Percentiles rank a stretch among this genome's conserved stretches.
Conservation (phyloP, 257 asterid genomes). For the Handroanthus guayacan region DNA sequence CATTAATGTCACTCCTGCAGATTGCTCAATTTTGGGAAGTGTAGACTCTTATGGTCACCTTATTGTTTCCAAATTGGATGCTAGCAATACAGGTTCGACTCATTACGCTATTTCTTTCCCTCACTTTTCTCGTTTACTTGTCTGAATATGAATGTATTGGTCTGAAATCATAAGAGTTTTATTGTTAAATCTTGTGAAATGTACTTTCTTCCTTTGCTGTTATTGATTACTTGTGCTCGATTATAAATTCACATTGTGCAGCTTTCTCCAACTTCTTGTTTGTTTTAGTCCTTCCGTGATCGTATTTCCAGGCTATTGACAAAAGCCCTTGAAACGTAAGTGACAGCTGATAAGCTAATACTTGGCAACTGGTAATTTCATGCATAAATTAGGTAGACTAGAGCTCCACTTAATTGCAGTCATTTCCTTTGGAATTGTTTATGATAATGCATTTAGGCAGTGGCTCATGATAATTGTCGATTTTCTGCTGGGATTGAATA, state of each 20-base stretch:
- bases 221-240: slow-evolving; percentile 21
- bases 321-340: not conserved
- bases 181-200: slow-evolving; percentile 11
- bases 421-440: not conserved
- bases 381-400: not conserved
- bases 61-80: slow-evolving; percentile 80
- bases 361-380: slow-evolving; percentile 15
- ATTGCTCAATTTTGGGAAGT: slow-evolving; percentile 78
- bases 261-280: not conserved
- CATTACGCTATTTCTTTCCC: slow-evolving; percentile 10
- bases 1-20: slow-evolving; percentile 43
- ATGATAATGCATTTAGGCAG: not conserved
- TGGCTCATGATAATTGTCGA: too few relatives aligned
- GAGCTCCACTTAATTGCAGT: slow-evolving; percentile 20
- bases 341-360: not conserved
- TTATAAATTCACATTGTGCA: not conserved
- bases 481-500: slow-evolving; percentile 23
- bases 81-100: slow-evolving; percentile 51
- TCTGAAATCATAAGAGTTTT: not conserved
- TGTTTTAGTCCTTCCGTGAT: not conserved
- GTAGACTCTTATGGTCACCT: slow-evolving; percentile 90
- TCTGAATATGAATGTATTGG: slow-evolving; percentile 20
- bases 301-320: not conserved
- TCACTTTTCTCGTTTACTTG: slow-evolving; percentile 14
- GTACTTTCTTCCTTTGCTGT: slow-evolving; percentile 22